Percentiles rank a stretch among this genome's conserved stretches.
Evolutionary conservation across 2,329 filamentous ascomycete species (phyloP).

Genomic region (Alternaria hordeiaustralica): DNA sequence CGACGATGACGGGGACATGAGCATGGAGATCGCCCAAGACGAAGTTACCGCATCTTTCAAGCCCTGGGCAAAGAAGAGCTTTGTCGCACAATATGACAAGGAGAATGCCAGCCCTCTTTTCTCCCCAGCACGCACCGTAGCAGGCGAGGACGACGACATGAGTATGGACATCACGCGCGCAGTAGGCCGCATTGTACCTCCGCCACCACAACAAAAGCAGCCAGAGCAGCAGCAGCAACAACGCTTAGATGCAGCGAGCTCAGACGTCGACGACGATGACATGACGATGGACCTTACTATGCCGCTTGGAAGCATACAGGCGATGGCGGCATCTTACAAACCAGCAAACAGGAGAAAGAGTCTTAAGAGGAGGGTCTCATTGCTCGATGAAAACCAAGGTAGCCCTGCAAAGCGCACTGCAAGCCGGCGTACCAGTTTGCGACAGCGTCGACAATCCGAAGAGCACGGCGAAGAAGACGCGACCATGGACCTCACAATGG

Average conservation of each 20-base stretch:
- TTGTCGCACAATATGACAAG: slow-evolving; percentile 51
- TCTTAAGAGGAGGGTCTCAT: slow-evolving; percentile 54
- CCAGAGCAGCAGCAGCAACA: slow-evolving; percentile 22
- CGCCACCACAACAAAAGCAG: slow-evolving; percentile 37
- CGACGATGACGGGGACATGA: slow-evolving; percentile 56
- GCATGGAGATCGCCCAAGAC: slow-evolving; percentile 65
- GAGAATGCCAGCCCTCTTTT: slow-evolving; percentile 58
- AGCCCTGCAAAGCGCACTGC: slow-evolving; percentile 46
- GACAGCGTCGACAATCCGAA: slow-evolving; percentile 47
- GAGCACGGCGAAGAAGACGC: slow-evolving; percentile 48
- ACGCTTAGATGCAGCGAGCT: slow-evolving; percentile 37
- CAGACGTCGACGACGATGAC: slow-evolving; percentile 54
- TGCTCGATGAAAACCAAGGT: slow-evolving; percentile 45
- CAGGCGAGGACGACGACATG: slow-evolving; percentile 66
- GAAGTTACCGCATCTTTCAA: slow-evolving; percentile 77
- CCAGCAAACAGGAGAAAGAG: slow-evolving; percentile 43
- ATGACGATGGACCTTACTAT: slow-evolving; percentile 64
- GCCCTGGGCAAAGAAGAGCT: slow-evolving; percentile 71
- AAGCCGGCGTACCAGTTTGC: slow-evolving; percentile 46
- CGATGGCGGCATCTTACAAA: slow-evolving; percentile 32
- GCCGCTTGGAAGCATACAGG: slow-evolving; percentile 59
- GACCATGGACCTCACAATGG: slow-evolving; percentile 51
- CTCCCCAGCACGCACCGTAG: slow-evolving; percentile 53
- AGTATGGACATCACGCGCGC: slow-evolving; percentile 94
- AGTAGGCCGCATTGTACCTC: slow-evolving; percentile 77